Evolutionary conservation across 1,284 basidiomycete species (phyloP).

Genomic region (Ceratobasidium sp.): DNA sequence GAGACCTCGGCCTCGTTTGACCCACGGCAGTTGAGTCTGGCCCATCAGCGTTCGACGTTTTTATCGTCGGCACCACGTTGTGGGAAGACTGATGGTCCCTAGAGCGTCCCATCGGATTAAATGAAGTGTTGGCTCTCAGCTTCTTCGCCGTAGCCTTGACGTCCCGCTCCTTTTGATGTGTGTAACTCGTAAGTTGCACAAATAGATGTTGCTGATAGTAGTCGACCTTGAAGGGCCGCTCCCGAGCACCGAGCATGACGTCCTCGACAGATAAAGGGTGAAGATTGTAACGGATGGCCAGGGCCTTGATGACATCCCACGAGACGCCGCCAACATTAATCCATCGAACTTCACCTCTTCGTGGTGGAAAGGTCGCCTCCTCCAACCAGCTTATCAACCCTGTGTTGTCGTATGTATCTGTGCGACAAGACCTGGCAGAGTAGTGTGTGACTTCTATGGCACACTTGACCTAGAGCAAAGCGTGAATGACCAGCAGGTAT

Average conservation of each 20-base stretch:
- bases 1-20: conserved; percentile 11
- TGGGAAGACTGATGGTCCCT: background rate
- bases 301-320: conserved; percentile 40
- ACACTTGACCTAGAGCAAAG: conserved; percentile 3
- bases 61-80: background rate
- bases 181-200: conserved; percentile 34
- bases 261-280: conserved; percentile 39
- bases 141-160: background rate
- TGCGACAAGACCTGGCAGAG: conserved; percentile 14
- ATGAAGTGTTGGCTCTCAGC: background rate
- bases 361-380: background rate
- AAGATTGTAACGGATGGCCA: conserved; percentile 38
- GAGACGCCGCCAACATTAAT: conserved; percentile 41
- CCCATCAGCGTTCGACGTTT: background rate
- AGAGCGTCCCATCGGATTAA: conserved; percentile 5
- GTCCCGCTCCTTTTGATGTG: background rate
- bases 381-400: conserved; percentile 3
- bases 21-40: background rate
- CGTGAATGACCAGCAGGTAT: background rate
- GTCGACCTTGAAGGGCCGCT: conserved; percentile 37
- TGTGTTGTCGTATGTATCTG: background rate
- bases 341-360: conserved; percentile 37
- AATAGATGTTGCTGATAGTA: conserved; percentile 40
- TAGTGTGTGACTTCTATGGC: conserved; percentile 22
- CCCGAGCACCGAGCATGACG: conserved; percentile 16